Evolutionary conservation across 2,329 filamentous ascomycete species (phyloP), one percentile per base, ranked within the genome.

Genomic region (Didymella pomorum): DNA sequence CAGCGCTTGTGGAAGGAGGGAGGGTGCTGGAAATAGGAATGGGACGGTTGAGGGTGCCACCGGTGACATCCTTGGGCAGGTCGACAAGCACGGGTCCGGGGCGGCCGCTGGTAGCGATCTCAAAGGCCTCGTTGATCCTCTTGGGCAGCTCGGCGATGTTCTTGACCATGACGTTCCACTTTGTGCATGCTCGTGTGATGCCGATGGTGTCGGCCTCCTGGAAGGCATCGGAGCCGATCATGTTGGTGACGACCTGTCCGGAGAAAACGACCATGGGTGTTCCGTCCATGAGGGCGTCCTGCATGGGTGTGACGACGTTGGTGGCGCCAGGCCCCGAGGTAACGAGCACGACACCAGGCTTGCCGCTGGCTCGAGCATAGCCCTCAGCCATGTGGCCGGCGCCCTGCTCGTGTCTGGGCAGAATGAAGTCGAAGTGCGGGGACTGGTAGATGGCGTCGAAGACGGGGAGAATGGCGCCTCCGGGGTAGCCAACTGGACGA

Each of bases 381-480:
- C 95, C 95, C 80, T 98, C 90, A 16, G 95, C 95, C 95, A 98
- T 99, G 81, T 99, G 95, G 64, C 95, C 95, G 58, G 95, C 95
- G 67, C 95, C 95, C 81, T 99, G 95, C 81, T 98, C 95, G 80
- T 99, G 95, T 79, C 91, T 88, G 28, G 95, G 95, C 9, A 98
- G 87, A 78, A 98, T 88, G 75, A 99, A 98, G 63, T 97, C 89
- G 82, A 98, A 97, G 80, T 97, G 90, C 82, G 91, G 88, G 57
- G 94, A 98, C 83, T 97, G 97, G 86, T 96, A 96, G 76, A 99
- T 98, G 73, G 95, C 95, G 79, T 99, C 95, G 82, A 97, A 98
- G 42, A 98, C 94, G 71, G 95, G 95, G 33, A 98, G 88, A 80
- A 98, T 98, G 66, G 95, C 93, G 76, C 95, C 94, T 71, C 94